Percentiles rank a stretch among this genome's conserved stretches.
These are phyloP conservation scores for Emmonsia crescens DNA, from an alignment of 2,329 filamentous ascomycete genomes.

Conservation along the genomic window DNA sequence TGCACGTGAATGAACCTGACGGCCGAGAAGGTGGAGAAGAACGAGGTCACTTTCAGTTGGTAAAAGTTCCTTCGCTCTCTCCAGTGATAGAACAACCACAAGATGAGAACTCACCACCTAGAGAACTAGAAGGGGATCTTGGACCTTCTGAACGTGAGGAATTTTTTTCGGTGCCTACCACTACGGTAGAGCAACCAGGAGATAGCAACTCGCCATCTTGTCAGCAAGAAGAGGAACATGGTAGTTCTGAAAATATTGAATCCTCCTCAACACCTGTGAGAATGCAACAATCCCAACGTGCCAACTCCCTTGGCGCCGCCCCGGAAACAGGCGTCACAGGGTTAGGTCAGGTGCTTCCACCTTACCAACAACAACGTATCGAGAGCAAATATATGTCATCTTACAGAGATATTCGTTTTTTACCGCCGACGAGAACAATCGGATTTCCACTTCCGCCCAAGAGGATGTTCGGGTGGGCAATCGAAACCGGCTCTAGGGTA, in stretches of 20 bases:
- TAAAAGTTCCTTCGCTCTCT: neutral
- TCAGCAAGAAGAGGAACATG: neutral
- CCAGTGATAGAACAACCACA: neutral
- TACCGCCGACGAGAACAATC: neutral
- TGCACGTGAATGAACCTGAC: neutral
- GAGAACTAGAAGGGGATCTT: neutral
- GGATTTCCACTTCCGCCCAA: neutral
- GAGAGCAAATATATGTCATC: neutral
- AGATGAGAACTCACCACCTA: neutral
- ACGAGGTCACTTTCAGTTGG: neutral
- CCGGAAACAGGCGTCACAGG: neutral
- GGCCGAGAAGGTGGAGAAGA: neutral
- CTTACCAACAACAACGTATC: neutral
- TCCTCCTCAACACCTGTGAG: neutral
- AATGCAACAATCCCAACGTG: neutral
- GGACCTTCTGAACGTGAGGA: neutral
- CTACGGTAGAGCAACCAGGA: neutral
- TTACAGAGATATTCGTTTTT: slow-evolving; percentile 6
- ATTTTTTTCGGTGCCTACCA: neutral
- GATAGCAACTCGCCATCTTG: neutral
- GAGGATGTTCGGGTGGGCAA: slow-evolving; percentile 2
- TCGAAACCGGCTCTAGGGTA: slow-evolving; percentile 7
- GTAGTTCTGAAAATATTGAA: neutral
- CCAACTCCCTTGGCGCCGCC: neutral
- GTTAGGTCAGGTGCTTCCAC: neutral